Evolutionary conservation across 768 basidiomycete genomes (phyloP), one percentile per base, ranked within the genome.

Genomic region (Paxillus ammoniavirescens): DNA sequence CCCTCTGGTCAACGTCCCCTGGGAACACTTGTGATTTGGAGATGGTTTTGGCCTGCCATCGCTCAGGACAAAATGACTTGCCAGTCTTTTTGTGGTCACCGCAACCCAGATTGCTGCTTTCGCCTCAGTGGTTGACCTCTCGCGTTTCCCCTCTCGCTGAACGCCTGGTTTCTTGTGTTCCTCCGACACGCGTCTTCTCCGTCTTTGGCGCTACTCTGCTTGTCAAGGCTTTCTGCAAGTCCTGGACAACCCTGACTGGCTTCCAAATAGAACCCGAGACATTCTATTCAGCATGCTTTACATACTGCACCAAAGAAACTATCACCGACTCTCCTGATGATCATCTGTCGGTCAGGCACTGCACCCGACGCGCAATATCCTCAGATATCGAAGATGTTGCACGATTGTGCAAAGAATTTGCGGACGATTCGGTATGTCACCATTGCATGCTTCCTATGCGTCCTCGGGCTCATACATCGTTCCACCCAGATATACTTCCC

Each of bases 51-150:
- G 72, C 81, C 12, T 83, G 81, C 58, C 73, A 77, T 46, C 66
- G 66, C 43, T 75, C 72, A 53, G 71, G 69, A 17, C 56, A 75
- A 42, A 77, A 82, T 46, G 69, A 77, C 43, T 73, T 81, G 49
- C 83, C 82, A 28, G 67, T 82, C 51, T 84, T 83, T 63, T 57
- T 83, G 37, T 82, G 78, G 76, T 68, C 74, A 15, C 67, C 73
- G 8, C 68, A 65, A 18, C 62, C 52, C 42, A 54, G 62, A 14
- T 59, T 62, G 52, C 50, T 61, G 2, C 52, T 73, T 14, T 68
- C 53, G 13, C 30, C 47, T n/a, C 65, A 49, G 28, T 65, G 65
- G 66, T 61, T 78, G 30, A 48, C 41, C 6, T 69, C 68, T 42
- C 74, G 76, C 12, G 57, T 80, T 17, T 52, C 59, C 35, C 64